These are phyloP conservation scores for Beta macrorhiza DNA, from an alignment of 179 eudicot genomes.

Conservation along the genomic window DNA sequence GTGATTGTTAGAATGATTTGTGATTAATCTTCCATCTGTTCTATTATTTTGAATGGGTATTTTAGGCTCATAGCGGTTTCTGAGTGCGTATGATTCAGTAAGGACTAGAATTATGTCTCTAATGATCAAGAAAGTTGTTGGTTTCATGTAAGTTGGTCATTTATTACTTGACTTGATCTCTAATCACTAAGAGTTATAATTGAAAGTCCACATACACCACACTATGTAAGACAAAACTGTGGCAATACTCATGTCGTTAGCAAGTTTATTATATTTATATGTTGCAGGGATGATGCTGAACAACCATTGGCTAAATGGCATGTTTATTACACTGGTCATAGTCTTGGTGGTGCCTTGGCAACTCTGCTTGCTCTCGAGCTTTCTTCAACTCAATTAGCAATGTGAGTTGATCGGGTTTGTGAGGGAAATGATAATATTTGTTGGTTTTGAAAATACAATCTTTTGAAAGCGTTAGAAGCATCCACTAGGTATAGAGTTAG, in stretches of 20 bases:
- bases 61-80: too few species aligned
- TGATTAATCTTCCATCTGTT: background rate
- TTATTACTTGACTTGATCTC: background rate
- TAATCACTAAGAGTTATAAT: background rate
- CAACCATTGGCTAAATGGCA: constrained; percentile 63
- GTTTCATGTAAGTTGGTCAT: too few species aligned
- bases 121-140: too few species aligned
- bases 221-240: background rate
- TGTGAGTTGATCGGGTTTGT: constrained; percentile 45
- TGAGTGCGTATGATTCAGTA: too few species aligned
- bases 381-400: constrained; percentile 80
- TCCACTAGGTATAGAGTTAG: too few species aligned
- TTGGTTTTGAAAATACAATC: too few species aligned
- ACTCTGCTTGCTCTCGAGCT: constrained; percentile 95
- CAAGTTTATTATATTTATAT: background rate
- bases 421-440: too few species aligned
- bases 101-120: too few species aligned
- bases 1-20: background rate
- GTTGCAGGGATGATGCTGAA: constrained; percentile 52
- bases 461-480: too few species aligned
- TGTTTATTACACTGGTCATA: constrained; percentile 88
- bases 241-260: constrained; percentile 10
- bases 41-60: too few species aligned
- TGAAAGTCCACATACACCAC: background rate
- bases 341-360: constrained; percentile 96